A percentile compares a stretch with the other conserved stretches of the same genome.
These are phyloP conservation scores for Thelonectria olida DNA, from an alignment of 2,329 filamentous ascomycete genomes.

Conservation along the genomic window DNA sequence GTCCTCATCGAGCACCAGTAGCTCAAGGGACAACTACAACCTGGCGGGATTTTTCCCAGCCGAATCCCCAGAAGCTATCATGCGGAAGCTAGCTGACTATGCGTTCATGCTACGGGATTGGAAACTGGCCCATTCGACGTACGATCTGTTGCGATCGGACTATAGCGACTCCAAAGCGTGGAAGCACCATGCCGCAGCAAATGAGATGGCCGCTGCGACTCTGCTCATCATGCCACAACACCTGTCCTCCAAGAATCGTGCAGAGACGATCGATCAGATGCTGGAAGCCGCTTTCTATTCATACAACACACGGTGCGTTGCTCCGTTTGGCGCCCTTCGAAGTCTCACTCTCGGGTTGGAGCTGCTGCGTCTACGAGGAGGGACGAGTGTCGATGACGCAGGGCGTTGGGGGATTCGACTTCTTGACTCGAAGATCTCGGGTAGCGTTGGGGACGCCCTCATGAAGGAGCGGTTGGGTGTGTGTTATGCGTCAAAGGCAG, in stretches of 20 bases:
- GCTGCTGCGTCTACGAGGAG: constrained; percentile 81
- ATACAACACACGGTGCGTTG: constrained; percentile 84
- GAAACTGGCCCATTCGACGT: constrained; percentile 91
- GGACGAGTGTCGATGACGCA: constrained; percentile 84
- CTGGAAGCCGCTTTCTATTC: constrained; percentile 92
- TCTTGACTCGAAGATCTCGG: constrained; percentile 80
- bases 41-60: constrained; percentile 82
- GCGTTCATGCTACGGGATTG: constrained; percentile 97
- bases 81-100: constrained; percentile 94
- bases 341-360: constrained; percentile 81
- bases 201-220: constrained; percentile 93
- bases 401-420: constrained; percentile 85
- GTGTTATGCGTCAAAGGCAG: constrained; percentile 80
- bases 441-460: constrained; percentile 80
- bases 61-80: constrained; percentile 85
- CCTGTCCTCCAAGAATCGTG: constrained; percentile 77
- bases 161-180: constrained; percentile 97
- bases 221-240: constrained; percentile 80
- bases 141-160: constrained; percentile 87
- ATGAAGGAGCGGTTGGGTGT: constrained; percentile 86
- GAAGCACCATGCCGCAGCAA: constrained; percentile 91
- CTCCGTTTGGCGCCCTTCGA: constrained; percentile 82
- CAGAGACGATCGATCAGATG: constrained; percentile 85
- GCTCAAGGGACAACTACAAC: constrained; percentile 78
- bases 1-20: constrained; percentile 62